Conservation (phyloP, 441 rosid genomes). For the Populus hybrid region DNA sequence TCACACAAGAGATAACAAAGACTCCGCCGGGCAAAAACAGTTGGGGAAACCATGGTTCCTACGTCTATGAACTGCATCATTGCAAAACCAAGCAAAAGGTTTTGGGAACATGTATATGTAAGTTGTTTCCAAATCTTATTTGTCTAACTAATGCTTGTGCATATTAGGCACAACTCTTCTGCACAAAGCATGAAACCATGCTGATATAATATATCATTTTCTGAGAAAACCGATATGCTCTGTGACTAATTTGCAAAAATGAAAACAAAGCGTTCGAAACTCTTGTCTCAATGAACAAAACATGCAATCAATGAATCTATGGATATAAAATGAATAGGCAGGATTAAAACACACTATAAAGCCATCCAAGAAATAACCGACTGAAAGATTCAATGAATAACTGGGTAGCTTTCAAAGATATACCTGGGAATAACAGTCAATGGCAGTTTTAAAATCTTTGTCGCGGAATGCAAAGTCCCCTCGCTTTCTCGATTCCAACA, state of each 20-base stretch:
- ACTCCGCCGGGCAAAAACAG: constrained; percentile 78
- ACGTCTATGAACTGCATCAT: constrained; percentile 55
- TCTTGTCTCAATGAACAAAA: not conserved
- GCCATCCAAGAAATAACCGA: not conserved
- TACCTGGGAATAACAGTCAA: constrained; percentile 72
- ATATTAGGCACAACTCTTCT: not conserved
- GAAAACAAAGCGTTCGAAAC: not conserved
- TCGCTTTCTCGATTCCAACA: no score
- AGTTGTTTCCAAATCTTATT: not conserved
- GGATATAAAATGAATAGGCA: not conserved
- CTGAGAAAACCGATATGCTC: not conserved
- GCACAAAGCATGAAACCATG: not conserved
- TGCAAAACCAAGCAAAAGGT: not conserved
- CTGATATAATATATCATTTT: not conserved
- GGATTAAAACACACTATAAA: not conserved
- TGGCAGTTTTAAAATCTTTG: no score
- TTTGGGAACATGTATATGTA: not conserved
- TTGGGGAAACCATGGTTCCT: constrained; percentile 60
- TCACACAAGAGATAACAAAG: constrained; percentile 63
- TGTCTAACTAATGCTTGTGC: not conserved
- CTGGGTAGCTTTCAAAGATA: not conserved
- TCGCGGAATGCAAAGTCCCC: no score
- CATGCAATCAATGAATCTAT: not conserved
- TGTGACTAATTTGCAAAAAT: not conserved
- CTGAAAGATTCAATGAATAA: not conserved